Percentiles rank a stretch among this genome's conserved stretches.
These are phyloP conservation scores for Myxozyma kluyveri DNA, from an alignment of 805 yeast genomes.

Conservation along the genomic window DNA sequence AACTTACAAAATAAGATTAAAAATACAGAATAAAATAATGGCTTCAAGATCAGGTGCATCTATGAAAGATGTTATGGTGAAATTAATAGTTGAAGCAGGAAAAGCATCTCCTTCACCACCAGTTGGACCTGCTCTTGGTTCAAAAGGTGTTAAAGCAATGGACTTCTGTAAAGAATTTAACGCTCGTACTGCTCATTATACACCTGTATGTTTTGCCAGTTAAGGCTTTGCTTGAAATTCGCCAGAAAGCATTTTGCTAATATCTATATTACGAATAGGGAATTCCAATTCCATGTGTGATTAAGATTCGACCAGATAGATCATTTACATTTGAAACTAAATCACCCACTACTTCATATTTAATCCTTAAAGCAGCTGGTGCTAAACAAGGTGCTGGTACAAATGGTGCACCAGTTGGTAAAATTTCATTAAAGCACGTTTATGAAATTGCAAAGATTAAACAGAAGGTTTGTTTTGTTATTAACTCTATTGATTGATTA, in stretches of 20 bases:
- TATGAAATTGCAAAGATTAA: conserved; percentile 94
- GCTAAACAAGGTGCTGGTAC: conserved; percentile 75
- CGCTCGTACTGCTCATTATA: conserved; percentile 86
- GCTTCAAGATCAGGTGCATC: conserved; percentile 9
- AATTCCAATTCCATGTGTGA: conserved; percentile 80
- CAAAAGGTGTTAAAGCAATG: conserved; percentile 97
- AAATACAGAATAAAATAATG: conserved; percentile 5
- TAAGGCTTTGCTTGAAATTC: background rate
- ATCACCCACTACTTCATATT: conserved; percentile 88
- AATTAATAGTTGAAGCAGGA: conserved; percentile 93
- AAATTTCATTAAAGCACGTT: conserved; percentile 75
- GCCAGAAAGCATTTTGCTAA: background rate
- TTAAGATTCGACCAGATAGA: conserved; percentile 90
- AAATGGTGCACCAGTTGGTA: conserved; percentile 50
- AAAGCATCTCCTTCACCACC: conserved; percentile 99
- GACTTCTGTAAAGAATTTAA: conserved; percentile 98
- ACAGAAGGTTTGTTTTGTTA: conserved; percentile 44
- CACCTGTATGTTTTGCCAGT: conserved; percentile 43
- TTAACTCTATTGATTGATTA: conserved; percentile 30
- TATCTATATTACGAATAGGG: conserved; percentile 42
- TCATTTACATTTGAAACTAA: conserved; percentile 80
- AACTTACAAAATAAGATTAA: too few species aligned
- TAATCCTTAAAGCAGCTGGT: conserved; percentile 77
- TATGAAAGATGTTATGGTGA: conserved; percentile 65
- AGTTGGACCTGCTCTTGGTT: conserved; percentile 97